A percentile compares a stretch with the other conserved stretches of the same genome.
Conservation (phyloP, 2,329 filamentous ascomycete genomes). For the Fusarium irregulare region DNA sequence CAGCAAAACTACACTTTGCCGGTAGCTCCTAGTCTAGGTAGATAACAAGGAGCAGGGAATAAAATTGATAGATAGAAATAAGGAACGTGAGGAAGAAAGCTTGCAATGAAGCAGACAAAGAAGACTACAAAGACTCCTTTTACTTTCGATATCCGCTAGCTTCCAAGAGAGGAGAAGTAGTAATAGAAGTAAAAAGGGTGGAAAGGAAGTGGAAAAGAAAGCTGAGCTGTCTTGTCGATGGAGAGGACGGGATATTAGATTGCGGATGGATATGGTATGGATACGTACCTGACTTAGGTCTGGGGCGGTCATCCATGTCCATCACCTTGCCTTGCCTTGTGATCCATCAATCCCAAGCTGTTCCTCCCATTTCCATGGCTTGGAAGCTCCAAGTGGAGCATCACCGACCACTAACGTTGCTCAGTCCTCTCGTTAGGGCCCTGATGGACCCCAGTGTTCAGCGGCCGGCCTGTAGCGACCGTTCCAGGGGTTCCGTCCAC, state of each 20-base stretch:
- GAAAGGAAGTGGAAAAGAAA: conserved; percentile 22
- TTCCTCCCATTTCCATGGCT: conserved; percentile 34
- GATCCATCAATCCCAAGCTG: conserved; percentile 31
- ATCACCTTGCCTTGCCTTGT: conserved; percentile 30
- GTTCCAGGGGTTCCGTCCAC: conserved; percentile 32
- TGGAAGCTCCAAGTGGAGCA: conserved; percentile 13
- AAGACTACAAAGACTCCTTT: conserved; percentile 26
- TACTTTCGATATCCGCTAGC: conserved; percentile 26
- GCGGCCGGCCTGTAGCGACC: conserved; percentile 35
- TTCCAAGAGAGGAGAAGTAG: conserved; percentile 26
- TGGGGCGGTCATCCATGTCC: conserved; percentile 9
- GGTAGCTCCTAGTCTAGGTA: conserved; percentile 16
- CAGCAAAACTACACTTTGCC: conserved; percentile 33
- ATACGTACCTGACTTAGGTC: conserved; percentile 34
- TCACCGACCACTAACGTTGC: conserved; percentile 31
- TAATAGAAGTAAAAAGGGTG: conserved; percentile 7
- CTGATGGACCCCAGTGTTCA: conserved; percentile 26
- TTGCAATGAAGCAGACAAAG: conserved; percentile 27
- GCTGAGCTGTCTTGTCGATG: conserved; percentile 38
- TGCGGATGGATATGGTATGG: conserved; percentile 41
- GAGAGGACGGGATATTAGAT: conserved; percentile 39
- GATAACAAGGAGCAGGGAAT: conserved; percentile 6
- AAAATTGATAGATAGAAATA: conserved; percentile 8
- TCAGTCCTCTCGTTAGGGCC: conserved; percentile 14
- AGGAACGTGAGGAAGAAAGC: conserved; percentile 28